Evolutionary conservation across 805 yeast genomes (phyloP).

Genomic region (Saccharomycopsis schoenii): DNA sequence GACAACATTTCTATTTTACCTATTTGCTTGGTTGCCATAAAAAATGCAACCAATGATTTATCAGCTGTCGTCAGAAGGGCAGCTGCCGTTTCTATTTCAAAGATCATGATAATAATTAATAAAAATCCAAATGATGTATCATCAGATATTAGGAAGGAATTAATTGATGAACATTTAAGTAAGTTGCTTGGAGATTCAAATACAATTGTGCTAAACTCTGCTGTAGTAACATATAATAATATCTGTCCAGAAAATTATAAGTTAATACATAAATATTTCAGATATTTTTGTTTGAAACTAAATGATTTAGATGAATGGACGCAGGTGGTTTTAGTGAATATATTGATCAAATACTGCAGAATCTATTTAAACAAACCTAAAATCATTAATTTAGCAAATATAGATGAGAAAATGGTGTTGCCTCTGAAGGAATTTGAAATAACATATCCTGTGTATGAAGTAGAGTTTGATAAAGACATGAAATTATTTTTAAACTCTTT

Average conservation of each 20-base stretch:
- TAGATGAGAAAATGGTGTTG: constrained; percentile 26
- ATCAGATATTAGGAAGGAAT: neutral
- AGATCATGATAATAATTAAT: constrained; percentile 27
- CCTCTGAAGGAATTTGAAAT: constrained; percentile 33
- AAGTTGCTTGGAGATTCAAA: constrained; percentile 57
- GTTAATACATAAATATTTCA: constrained; percentile 60
- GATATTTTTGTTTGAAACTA: constrained; percentile 42
- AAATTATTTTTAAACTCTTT: constrained; percentile 41
- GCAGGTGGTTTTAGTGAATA: constrained; percentile 46
- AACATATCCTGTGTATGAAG: constrained; percentile 32
- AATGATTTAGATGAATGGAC: constrained; percentile 63
- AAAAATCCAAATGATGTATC: constrained; percentile 1
- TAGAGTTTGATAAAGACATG: constrained; percentile 46
- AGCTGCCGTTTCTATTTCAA: constrained; percentile 65
- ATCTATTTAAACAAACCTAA: constrained; percentile 48
- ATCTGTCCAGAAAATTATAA: constrained; percentile 50
- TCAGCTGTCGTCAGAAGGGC: constrained; percentile 74
- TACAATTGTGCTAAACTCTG: constrained; percentile 57
- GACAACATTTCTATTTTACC: constrained; percentile 74
- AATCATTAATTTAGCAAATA: constrained; percentile 26
- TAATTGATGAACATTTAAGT: constrained; percentile 31
- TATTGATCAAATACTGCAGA: constrained; percentile 59
- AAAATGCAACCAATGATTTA: constrained; percentile 56
- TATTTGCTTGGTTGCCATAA: constrained; percentile 63
- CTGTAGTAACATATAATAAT: constrained; percentile 46